phyloP scores from a whole-genome alignment of 2,329 filamentous ascomycete genomes.

The Fusarium ambrosium region DNA sequence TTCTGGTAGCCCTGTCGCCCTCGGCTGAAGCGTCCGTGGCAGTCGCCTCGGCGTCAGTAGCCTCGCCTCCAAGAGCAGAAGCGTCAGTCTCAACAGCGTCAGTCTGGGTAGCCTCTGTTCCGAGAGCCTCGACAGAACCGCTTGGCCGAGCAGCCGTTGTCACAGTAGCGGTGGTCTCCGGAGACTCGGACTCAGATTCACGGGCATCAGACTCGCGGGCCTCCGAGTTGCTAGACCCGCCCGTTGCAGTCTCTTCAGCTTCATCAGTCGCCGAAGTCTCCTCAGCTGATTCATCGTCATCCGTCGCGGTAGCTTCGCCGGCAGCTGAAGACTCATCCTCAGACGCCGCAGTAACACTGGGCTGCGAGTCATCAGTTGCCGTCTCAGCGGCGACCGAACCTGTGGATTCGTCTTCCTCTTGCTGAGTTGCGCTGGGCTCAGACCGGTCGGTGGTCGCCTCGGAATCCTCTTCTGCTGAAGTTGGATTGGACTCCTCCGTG shows the following conservation, averaged over 20 bases:
- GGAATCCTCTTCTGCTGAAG: no score
- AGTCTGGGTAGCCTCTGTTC: conserved; percentile 13
- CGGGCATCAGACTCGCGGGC: conserved; percentile 38
- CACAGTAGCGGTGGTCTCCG: conserved; percentile 24
- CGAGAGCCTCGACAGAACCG: not conserved
- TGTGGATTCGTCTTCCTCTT: conserved; percentile 1
- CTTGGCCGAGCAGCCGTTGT: conserved; percentile 11
- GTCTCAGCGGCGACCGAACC: conserved; percentile 7
- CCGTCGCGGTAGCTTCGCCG: conserved; percentile 11
- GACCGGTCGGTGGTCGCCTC: not conserved
- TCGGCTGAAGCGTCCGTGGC: not conserved
- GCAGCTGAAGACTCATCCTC: not conserved
- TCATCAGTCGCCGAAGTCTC: conserved; percentile 19
- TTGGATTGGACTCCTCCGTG: no score
- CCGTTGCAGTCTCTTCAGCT: conserved; percentile 38
- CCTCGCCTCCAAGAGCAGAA: not conserved
- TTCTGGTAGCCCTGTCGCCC: conserved; percentile 3
- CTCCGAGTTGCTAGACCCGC: conserved; percentile 34
- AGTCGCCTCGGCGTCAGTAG: not conserved
- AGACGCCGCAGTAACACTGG: conserved; percentile 18
- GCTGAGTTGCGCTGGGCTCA: not conserved
- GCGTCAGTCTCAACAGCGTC: not conserved
- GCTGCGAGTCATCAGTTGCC: conserved; percentile 20
- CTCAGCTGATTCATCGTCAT: not conserved
- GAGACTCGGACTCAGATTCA: conserved; percentile 27